Evolutionary conservation across 73 alveolate species (phyloP).

Genomic region (Paramecium caudatum): DNA sequence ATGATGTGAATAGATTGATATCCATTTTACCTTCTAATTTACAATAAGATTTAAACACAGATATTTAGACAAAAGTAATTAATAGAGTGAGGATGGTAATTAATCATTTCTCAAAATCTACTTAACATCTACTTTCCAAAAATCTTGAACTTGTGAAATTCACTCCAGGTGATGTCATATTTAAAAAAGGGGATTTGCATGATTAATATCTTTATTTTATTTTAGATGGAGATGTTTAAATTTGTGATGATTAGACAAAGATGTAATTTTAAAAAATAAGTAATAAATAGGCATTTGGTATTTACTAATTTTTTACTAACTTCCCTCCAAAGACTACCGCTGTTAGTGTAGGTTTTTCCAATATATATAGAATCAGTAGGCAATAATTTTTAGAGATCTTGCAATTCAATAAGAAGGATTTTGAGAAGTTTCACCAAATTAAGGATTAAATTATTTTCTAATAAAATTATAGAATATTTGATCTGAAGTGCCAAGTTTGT

Average conservation of each 20-base stretch:
- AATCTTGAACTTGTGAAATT: background rate
- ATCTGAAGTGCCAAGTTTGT: conserved; percentile 44
- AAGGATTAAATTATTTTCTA: conserved; percentile 61
- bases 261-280: background rate
- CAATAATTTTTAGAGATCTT: conserved; percentile 8
- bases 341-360: conserved; percentile 69
- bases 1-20: background rate
- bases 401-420: conserved; percentile 3
- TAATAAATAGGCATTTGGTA: conserved; percentile 52
- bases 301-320: conserved; percentile 53
- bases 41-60: conserved; percentile 28
- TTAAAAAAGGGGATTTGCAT: conserved; percentile 44
- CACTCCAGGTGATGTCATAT: conserved; percentile 71
- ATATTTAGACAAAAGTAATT: conserved; percentile 54
- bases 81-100: conserved; percentile 39
- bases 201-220: conserved; percentile 67
- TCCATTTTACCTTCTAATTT: conserved; percentile 26
- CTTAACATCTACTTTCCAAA: background rate
- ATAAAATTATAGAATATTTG: conserved; percentile 8
- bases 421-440: conserved; percentile 61
- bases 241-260: conserved; percentile 34
- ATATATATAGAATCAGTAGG: conserved; percentile 32
- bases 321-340: conserved; percentile 38
- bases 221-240: conserved; percentile 60
- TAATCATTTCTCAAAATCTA: conserved; percentile 54